Base-by-base conservation (phyloP, 805 yeast species). In the Candida nanaspora region DNA sequence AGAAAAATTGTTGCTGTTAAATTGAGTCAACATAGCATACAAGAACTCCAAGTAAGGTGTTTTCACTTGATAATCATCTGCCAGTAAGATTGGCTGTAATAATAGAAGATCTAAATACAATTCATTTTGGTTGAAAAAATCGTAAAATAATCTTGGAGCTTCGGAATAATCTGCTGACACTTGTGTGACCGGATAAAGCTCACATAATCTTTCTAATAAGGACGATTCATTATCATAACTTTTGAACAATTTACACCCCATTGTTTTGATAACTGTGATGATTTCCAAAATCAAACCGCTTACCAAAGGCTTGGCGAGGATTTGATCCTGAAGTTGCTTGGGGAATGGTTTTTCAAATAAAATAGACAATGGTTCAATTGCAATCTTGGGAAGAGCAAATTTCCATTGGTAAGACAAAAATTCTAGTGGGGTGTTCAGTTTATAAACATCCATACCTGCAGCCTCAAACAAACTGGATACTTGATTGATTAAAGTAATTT, bases 41-140 rank as follows among this genome's bases (percentile, higher is more conserved):
- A 86, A 64, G 50, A 86, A 86, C 63, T 89, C 97, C 57, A 89
- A 68, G 57, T 89, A 89, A 2, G 97, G 96, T 0, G 96, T 86
- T 57, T 83, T 82, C 41, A 87, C 80, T 37, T 82, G 80, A 55
- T 76, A 76, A 56, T 88, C 96, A 63, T 88, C 96, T n/a, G 93
- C 95, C 42, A 88, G 68, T 41, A 89, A 66, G 39, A 89, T 89
- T 5, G 96, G 95, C 55, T 87, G 95, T 46, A 89, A 71, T 40
- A 89, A 65, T 33, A 87, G 66, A 55, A 87, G 69, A 63, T 89
- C 97, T 33, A 84, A 68, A 45, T 82, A 78, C 44, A 86, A 59
- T 34, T 75, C 77, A 49, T 75, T 55, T 56, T 72, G 69, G 50
- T 74, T 66, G 55, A 64, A 73, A 52, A 77, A 86, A 53, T 82